Conservation (phyloP, 768 basidiomycete species). For the Tephrocybe sp. region DNA sequence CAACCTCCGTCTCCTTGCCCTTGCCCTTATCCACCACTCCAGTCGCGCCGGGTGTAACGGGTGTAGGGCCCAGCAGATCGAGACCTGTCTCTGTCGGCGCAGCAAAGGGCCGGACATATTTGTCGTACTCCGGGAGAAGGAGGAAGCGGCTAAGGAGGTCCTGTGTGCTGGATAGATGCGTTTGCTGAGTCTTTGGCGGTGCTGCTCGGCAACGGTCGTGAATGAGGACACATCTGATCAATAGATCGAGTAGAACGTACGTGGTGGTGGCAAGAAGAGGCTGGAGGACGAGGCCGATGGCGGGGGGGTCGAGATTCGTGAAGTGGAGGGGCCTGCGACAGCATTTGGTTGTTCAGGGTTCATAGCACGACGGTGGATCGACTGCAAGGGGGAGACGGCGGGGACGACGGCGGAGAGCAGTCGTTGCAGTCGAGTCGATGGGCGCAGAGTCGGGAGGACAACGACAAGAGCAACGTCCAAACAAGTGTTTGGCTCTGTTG, state of each 20-base stretch:
- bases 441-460: background rate
- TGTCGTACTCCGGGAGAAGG: constrained; percentile 75
- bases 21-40: constrained; percentile 46
- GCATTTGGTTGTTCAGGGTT: constrained; percentile 49
- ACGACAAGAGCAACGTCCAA: constrained; percentile 18
- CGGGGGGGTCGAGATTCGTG: constrained; percentile 27
- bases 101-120: constrained; percentile 65
- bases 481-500: constrained; percentile 25
- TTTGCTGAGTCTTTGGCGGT: constrained; percentile 38
- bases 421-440: constrained; percentile 7
- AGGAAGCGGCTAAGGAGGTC: constrained; percentile 75
- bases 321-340: constrained; percentile 62
- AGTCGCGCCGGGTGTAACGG: constrained; percentile 19
- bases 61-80: constrained; percentile 17
- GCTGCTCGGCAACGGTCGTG: constrained; percentile 22
- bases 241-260: constrained; percentile 26
- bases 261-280: constrained; percentile 42
- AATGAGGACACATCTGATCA: background rate
- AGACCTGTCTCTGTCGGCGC: constrained; percentile 30
- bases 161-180: constrained; percentile 70
- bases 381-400: constrained; percentile 3
- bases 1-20: constrained; percentile 42
- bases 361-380: constrained; percentile 26
- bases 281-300: constrained; percentile 26
- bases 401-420: constrained; percentile 8